Evolutionary conservation across 441 rosid species (phyloP), one percentile per base, ranked within the genome.

Genomic region (Jatropha podagrica): DNA sequence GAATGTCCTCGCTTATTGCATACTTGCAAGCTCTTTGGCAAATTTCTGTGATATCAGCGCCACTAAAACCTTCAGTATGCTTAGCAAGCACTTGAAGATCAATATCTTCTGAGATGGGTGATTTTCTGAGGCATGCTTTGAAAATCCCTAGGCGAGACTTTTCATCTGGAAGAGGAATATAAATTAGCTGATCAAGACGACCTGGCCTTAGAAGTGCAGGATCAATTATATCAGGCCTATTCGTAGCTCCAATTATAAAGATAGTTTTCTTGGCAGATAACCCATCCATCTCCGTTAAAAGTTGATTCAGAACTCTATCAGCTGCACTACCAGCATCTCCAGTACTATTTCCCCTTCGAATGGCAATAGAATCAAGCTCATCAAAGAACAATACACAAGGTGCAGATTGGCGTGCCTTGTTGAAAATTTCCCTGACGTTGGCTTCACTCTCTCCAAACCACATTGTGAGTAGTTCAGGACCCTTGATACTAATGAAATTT

Each of bases 151-250:
- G 41, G 0, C 62, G 64, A n/a, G 81, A 78, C 2, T 38, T 63
- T 26, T 78, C 72, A 15, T 68, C 74, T 11, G 77, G 77, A 3
- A 78, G 73, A 38, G 80, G 77, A 65, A 78, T 78, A 55, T 74
- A 69, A 6, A 74, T 74, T 42, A 78, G 26, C 18, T 74, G 81
- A 20, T 78, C 81, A 18, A 69, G 75, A 17, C 75, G 74, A 4
- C 71, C 81, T n/a, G 81, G 81, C 41, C 77, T 58, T 27, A 74
- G 17, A 3, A 78, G 65, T 7, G 80, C 80, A n/a, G 80, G 76
- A 23, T 23, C 23, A 23, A 23, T 23, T 23, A 23, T 23, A 23
- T 23, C 23, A 23, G 23, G 23, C 23, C 56, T 14, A 17, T 52
- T 52, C 7, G 74, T 78, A 3, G 81, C 81, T 8, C 81, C 81